phyloP scores from a whole-genome alignment of 306 rosid species.

The Lablab purpureus region DNA sequence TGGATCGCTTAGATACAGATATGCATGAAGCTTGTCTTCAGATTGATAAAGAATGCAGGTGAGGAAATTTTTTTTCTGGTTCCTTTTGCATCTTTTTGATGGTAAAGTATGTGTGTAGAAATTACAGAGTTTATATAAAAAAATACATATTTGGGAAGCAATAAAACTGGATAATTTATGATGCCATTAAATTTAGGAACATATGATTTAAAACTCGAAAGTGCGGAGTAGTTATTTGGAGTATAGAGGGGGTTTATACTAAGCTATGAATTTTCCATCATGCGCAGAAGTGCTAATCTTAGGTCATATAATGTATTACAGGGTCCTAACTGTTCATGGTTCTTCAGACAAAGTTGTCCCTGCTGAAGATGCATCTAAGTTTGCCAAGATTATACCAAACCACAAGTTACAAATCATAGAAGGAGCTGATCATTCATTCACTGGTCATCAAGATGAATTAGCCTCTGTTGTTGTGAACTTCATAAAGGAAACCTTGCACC shows the following conservation, averaged over 20 bases:
- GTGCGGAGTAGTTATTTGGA: slow-evolving; percentile 1
- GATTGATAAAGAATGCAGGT: slow-evolving; percentile 82
- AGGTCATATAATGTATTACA: slow-evolving; percentile 43
- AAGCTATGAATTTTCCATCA: slow-evolving; percentile 21
- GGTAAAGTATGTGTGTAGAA: neutral
- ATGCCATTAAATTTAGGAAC: slow-evolving; percentile 3
- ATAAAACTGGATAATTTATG: slow-evolving; percentile 4
- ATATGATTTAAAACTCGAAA: neutral
- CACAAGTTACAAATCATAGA: slow-evolving; percentile 69
- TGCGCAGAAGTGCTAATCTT: slow-evolving; percentile 33
- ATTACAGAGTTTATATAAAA: neutral
- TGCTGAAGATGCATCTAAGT: slow-evolving; percentile 64
- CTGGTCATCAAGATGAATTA: slow-evolving; percentile 64
- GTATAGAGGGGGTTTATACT: neutral
- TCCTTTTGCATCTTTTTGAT: slow-evolving; percentile 6
- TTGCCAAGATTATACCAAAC: slow-evolving; percentile 75
- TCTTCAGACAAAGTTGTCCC: slow-evolving; percentile 64
- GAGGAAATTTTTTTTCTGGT: slow-evolving; percentile 6
- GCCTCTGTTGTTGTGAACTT: slow-evolving; percentile 62
- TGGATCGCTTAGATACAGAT: slow-evolving; percentile 72
- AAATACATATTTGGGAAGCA: slow-evolving; percentile 19
- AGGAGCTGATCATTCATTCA: slow-evolving; percentile 77
- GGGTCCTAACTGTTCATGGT: slow-evolving; percentile 89
- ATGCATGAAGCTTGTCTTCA: slow-evolving; percentile 80
- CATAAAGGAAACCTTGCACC: slow-evolving; percentile 59